Percentiles rank a stretch among this genome's conserved stretches.
phyloP scores from a whole-genome alignment of 768 basidiomycete genomes.

The Kwoniella dejecticola region DNA sequence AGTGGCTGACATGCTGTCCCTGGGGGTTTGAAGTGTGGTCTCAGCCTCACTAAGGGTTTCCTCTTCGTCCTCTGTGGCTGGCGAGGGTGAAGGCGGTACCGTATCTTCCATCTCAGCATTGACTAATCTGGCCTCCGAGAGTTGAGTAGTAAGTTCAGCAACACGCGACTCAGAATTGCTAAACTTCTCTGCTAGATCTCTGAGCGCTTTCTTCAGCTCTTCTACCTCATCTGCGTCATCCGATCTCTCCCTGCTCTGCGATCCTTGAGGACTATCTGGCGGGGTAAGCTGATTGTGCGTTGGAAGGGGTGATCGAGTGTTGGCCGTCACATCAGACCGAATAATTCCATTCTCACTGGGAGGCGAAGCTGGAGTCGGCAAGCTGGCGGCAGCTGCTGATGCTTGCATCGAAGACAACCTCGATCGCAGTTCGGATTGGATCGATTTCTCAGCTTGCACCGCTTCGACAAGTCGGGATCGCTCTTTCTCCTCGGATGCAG shows the following conservation, averaged over 20 bases:
- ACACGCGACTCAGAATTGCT: slow-evolving; percentile 87
- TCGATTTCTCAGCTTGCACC: slow-evolving; percentile 21
- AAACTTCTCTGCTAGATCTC: slow-evolving; percentile 58
- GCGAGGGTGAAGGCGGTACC: slow-evolving; percentile 19
- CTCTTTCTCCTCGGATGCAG: slow-evolving; percentile 63
- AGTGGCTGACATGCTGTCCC: slow-evolving; percentile 18
- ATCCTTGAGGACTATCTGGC: slow-evolving; percentile 27
- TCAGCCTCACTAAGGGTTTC: slow-evolving; percentile 25
- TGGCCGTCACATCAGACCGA: not conserved
- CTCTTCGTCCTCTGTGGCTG: slow-evolving; percentile 23
- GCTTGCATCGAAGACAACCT: slow-evolving; percentile 4
- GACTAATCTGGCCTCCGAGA: slow-evolving; percentile 75
- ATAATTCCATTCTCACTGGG: not conserved
- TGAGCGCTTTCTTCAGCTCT: slow-evolving; percentile 58
- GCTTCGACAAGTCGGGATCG: slow-evolving; percentile 59
- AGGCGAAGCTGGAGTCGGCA: slow-evolving; percentile 3
- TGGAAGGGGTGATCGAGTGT: slow-evolving; percentile 5
- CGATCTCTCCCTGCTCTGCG: not conserved
- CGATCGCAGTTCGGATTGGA: slow-evolving; percentile 23
- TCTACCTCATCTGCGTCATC: slow-evolving; percentile 62
- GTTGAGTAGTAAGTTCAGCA: slow-evolving; percentile 86
- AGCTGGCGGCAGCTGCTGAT: not conserved
- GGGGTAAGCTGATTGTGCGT: slow-evolving; percentile 26
- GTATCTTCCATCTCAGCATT: slow-evolving; percentile 34
- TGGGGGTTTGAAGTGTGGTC: slow-evolving; percentile 35